Percentiles rank a stretch among this genome's conserved stretches.
Evolutionary conservation across 306 rosid species (phyloP).

Genomic region (Medicago ruthenica): DNA sequence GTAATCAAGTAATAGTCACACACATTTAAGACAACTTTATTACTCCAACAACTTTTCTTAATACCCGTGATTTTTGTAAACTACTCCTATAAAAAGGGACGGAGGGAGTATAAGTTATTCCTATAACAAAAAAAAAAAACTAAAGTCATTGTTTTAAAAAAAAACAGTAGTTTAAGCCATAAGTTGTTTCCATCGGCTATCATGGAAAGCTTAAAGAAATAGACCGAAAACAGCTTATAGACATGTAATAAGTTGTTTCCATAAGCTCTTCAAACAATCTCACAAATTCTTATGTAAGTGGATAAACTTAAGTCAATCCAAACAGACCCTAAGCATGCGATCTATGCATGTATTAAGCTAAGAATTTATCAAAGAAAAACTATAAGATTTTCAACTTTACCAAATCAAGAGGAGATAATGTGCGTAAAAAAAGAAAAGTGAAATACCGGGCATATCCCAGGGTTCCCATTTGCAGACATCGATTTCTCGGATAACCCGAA

Average conservation of each 20-base stretch:
- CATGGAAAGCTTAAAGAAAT: background rate
- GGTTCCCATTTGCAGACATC: constrained; percentile 96
- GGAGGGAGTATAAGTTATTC: background rate
- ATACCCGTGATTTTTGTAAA: too few relatives aligned
- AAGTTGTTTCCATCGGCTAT: background rate
- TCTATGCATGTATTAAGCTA: background rate
- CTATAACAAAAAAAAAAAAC: background rate
- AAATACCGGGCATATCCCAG: constrained; percentile 90
- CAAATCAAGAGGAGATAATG: background rate
- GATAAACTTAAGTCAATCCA: background rate
- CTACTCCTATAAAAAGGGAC: too few relatives aligned
- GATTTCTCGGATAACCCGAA: constrained; percentile 80
- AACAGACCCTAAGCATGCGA: background rate
- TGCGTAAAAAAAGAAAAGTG: background rate
- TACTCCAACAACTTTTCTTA: too few relatives aligned
- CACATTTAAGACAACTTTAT: too few relatives aligned
- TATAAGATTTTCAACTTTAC: constrained; percentile 10
- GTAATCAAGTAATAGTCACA: too few relatives aligned
- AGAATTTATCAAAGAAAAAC: background rate
- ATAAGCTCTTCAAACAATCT: background rate
- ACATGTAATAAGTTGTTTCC: background rate
- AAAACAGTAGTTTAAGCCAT: background rate
- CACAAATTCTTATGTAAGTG: background rate
- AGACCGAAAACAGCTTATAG: background rate
- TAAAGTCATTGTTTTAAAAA: background rate